Evolutionary conservation across 805 yeast genomes (phyloP), one percentile per base, ranked within the genome.

Genomic region (Metschnikowia aberdeeniae): DNA sequence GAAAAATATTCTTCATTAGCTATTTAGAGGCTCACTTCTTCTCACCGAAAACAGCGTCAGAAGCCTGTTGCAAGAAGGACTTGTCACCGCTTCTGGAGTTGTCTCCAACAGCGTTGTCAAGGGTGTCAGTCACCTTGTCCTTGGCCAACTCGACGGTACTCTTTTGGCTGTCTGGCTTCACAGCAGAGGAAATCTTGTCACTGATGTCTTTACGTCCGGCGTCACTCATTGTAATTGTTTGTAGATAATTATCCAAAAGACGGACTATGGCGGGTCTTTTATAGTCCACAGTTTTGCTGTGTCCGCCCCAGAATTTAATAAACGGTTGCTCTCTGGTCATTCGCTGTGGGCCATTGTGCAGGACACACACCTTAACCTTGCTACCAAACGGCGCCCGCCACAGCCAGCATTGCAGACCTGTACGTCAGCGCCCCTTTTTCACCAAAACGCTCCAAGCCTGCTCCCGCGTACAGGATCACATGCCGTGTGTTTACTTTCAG

Each of bases 91-190:
- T 56, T 40, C 66, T 51, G 47, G 67, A 59, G 58, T 55, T 54
- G 55, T 63, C 63, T 47, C 74, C 74, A 56, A 61, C 66, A 46
- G 59, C 55, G 52, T 62, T 61, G 62, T 71, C 76, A 33, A 60
- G 46, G 33, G 45, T 56, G 55, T 64, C 73, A 43, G 70, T 61
- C 40, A 68, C 64, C 47, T 58, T 57, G 63, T 70, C 75, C 59
- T 61, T 66, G 36, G 57, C 57, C 50, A 63, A 60, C 57, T 67
- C 74, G 22, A 57, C 49, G 42, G 68, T 60, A 37, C 67, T 50
- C 66, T 71, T 71, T 56, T 68, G 63, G 44, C 67, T 61, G 58
- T 71, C 71, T 56, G 76, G 76, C 58, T 61, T 69, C 29, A 70
- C 59, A 44, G 70, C 64, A 42, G 68, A 58, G 40, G 50, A 42